These are phyloP conservation scores for Vitis vinifera DNA, from an alignment of 164 flowering plant species.

Conservation along the genomic window ASM3070453v1 NC_081814.1:6681001-6681500, in stretches of 20 bases:
- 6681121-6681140: conserved; percentile 98
- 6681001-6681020: background rate
- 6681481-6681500: too few relatives aligned
- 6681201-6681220: conserved; percentile 88
- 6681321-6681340: too few relatives aligned
- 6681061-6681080: conserved; percentile 85
- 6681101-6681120: conserved; percentile 94
- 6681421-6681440: too few relatives aligned
- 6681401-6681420: too few relatives aligned
- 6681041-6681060: conserved; percentile 75
- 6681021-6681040: background rate
- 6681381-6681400: too few relatives aligned
- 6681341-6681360: too few relatives aligned
- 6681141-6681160: conserved; percentile 92
- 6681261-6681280: conserved; percentile 44
- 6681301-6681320: too few relatives aligned
- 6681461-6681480: too few relatives aligned
- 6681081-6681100: conserved; percentile 86
- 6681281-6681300: background rate
- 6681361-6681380: too few relatives aligned
- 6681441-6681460: too few relatives aligned
- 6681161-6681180: conserved; percentile 67
- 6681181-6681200: conserved; percentile 79
- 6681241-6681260: conserved; percentile 66
- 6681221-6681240: conserved; percentile 84